A percentile compares a stretch with the other conserved stretches of the same genome.
phyloP scores from a whole-genome alignment of 805 yeast species.

The Candida vartiovaarae region DNA sequence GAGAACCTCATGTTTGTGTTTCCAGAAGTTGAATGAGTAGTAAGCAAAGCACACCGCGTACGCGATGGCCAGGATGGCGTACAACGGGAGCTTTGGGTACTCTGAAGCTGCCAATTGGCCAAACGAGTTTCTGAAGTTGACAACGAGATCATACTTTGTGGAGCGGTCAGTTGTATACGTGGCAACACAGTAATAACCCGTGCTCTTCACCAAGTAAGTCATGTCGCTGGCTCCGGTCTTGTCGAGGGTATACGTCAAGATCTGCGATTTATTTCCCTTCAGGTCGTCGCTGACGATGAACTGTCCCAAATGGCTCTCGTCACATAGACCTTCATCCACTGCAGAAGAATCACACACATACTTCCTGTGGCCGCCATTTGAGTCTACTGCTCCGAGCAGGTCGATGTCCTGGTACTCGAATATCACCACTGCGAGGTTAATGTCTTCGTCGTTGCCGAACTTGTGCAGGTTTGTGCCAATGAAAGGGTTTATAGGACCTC shows the following conservation, averaged over 20 bases:
- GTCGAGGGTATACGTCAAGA: slow-evolving; percentile 49
- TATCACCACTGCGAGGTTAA: slow-evolving; percentile 57
- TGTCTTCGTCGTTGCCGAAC: slow-evolving; percentile 19
- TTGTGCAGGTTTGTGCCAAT: slow-evolving; percentile 41
- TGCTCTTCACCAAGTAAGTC: slow-evolving; percentile 57
- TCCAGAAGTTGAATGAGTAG: slow-evolving; percentile 79
- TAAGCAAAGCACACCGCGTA: slow-evolving; percentile 78
- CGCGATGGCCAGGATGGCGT: slow-evolving; percentile 76
- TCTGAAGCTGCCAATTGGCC: slow-evolving; percentile 88
- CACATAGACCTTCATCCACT: slow-evolving; percentile 50
- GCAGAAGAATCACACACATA: slow-evolving; percentile 76
- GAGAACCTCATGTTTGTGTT: slow-evolving; percentile 77
- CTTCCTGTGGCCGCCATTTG: slow-evolving; percentile 36
- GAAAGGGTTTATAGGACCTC: slow-evolving; percentile 65
- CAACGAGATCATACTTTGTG: slow-evolving; percentile 49
- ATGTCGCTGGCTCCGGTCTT: slow-evolving; percentile 54
- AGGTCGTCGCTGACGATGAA: slow-evolving; percentile 48
- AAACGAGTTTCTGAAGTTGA: slow-evolving; percentile 84
- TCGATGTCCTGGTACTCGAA: slow-evolving; percentile 80
- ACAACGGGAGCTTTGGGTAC: slow-evolving; percentile 83
- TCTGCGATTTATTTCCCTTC: slow-evolving; percentile 41
- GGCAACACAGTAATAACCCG: slow-evolving; percentile 92
- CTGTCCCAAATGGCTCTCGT: slow-evolving; percentile 43
- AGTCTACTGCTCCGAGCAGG: slow-evolving; percentile 46
- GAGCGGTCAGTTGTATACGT: slow-evolving; percentile 40